phyloP scores from a whole-genome alignment of 495 filamentous ascomycete genomes.

The Penicillium psychrofluorescens region DNA sequence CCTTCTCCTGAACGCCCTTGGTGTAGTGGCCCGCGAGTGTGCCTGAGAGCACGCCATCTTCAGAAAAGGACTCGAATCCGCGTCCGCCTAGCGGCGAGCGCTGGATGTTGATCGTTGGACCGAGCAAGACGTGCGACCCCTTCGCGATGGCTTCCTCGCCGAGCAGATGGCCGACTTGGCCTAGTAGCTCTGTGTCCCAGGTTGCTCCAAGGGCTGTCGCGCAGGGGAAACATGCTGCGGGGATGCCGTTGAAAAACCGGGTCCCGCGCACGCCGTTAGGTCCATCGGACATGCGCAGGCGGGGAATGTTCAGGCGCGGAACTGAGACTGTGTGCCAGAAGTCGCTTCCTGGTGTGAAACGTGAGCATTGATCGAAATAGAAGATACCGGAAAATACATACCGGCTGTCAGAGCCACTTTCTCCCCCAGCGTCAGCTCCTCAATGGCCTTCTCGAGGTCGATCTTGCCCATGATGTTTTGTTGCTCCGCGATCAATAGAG shows the following conservation, averaged over 20 bases:
- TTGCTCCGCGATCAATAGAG: not conserved
- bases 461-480: conserved; percentile 44
- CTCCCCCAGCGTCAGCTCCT: conserved; percentile 54
- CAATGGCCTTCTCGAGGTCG: conserved; percentile 54
- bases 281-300: conserved; percentile 63
- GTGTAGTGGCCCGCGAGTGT: conserved; percentile 51
- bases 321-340: conserved; percentile 74
- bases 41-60: conserved; percentile 65
- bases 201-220: conserved; percentile 65
- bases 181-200: conserved; percentile 57
- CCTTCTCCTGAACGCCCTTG: conserved; percentile 55
- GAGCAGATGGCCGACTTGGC: conserved; percentile 53
- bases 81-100: conserved; percentile 62
- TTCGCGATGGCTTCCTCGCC: conserved; percentile 64
- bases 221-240: conserved; percentile 63
- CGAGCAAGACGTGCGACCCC: conserved; percentile 62
- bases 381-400: conserved; percentile 14
- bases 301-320: conserved; percentile 59
- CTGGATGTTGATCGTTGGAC: conserved; percentile 68
- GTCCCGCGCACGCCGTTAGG: conserved; percentile 71
- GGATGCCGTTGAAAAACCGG: conserved; percentile 64
- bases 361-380: conserved; percentile 1
- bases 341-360: conserved; percentile 45
- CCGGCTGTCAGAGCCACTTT: conserved; percentile 56
- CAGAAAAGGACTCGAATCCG: conserved; percentile 66